A percentile compares a stretch with the other conserved stretches of the same genome.
These are phyloP conservation scores for Auricularia heimuer DNA, from an alignment of 768 basidiomycete species.

Conservation along the genomic window DNA sequence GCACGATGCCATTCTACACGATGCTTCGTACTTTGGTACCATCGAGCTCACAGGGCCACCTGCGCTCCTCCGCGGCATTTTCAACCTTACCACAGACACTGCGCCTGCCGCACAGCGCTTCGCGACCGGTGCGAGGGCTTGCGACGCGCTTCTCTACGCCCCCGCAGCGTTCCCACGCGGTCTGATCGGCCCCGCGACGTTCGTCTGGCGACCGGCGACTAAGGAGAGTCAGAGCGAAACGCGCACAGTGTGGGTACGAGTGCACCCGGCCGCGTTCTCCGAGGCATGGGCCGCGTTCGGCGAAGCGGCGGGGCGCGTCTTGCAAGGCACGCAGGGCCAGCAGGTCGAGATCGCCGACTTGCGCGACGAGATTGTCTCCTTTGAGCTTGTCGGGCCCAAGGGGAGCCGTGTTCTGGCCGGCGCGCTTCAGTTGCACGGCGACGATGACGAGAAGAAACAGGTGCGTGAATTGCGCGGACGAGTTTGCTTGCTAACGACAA, in stretches of 20 bases:
- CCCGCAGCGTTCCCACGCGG: slow-evolving; percentile 53
- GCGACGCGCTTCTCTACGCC: slow-evolving; percentile 60
- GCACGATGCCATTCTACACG: slow-evolving; percentile 80
- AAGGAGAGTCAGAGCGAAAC: slow-evolving; percentile 4
- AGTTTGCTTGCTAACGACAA: background rate
- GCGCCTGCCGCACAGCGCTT: slow-evolving; percentile 58
- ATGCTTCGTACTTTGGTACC: slow-evolving; percentile 75
- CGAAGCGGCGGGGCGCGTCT: slow-evolving; percentile 26
- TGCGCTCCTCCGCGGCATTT: slow-evolving; percentile 36
- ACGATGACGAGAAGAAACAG: background rate
- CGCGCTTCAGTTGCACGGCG: slow-evolving; percentile 16
- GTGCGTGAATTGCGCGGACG: background rate
- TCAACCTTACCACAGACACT: slow-evolving; percentile 51
- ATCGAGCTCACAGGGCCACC: slow-evolving; percentile 66
- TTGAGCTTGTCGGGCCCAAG: slow-evolving; percentile 86
- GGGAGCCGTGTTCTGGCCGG: slow-evolving; percentile 52
- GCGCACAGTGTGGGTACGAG: slow-evolving; percentile 60
- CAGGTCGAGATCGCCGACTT: slow-evolving; percentile 60
- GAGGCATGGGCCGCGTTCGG: slow-evolving; percentile 45
- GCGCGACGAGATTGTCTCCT: slow-evolving; percentile 60
- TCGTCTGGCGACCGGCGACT: slow-evolving; percentile 58
- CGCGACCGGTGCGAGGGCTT: slow-evolving; percentile 51
- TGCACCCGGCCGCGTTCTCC: slow-evolving; percentile 66
- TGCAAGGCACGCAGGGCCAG: slow-evolving; percentile 17
- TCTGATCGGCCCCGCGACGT: slow-evolving; percentile 56